Base-by-base conservation (phyloP, 1,139 yeast genomes). In the Protomyces macrosporus region DNA sequence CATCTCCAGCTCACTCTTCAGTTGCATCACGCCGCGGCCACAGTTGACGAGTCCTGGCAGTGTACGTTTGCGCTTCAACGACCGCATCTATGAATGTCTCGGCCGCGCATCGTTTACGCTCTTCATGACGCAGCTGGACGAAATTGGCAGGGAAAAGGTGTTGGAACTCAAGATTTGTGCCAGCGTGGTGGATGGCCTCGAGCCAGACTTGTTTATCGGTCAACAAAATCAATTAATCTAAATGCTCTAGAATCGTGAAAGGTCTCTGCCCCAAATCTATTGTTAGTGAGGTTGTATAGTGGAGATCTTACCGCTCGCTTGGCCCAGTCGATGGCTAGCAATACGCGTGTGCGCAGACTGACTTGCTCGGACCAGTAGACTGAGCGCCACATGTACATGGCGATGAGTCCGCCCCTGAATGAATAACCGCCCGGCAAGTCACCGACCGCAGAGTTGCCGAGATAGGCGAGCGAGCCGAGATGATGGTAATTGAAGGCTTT, bases 351-450 rank as follows among this genome's bases (percentile, higher is more conserved):
- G 71, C 87, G 78, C 67, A 82, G 71, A 62, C 86, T 81, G 50
- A 84, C 87, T 53, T 84, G 80, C 72, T 84, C 85, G 36, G 86
- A 81, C 74, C 84, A 84, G 73, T 84, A 84, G 36, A 83, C 84
- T 52, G 85, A 80, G 74, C 88, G 80, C 88, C 88, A 84, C 63
- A 84, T 72, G 71, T 84, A 84, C 84, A 84, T 82, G 45, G 87
- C 87, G 50, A 83, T 73, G 53, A 84, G 72, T 1, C 87, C 88
- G 65, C 87, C 86, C 55, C 79, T 79, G 66, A 82, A 77, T 37
- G 82, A 78, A 67, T 81, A 78, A 48, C 76, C 77, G n/a, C 85
- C 84, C 53, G 82, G 81, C 65, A 83, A 72, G 70, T 84, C 87
- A 71, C 84, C 83, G 37, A 83, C 87, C 0, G 88, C 88, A 40